Conservation (phyloP, 768 basidiomycete genomes). For the Coprinopsis cinerea region DNA sequence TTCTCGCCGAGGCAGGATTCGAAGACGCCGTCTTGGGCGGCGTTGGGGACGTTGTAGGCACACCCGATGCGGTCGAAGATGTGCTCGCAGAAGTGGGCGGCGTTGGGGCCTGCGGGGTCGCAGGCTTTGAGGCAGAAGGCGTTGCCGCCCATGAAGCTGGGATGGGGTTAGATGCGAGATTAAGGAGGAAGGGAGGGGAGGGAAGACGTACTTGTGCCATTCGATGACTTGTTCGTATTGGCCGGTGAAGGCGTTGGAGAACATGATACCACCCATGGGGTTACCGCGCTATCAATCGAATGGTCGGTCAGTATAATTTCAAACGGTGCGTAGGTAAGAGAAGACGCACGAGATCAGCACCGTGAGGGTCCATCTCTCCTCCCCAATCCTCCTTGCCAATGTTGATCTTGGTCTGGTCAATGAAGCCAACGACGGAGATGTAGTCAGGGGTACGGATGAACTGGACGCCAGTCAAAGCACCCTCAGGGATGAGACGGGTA, state of each 20-base stretch:
- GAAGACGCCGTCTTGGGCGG: slow-evolving; percentile 52
- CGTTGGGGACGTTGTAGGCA: slow-evolving; percentile 62
- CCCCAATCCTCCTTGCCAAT: slow-evolving; percentile 64
- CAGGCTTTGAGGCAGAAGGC: slow-evolving; percentile 17
- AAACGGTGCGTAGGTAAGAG: neutral
- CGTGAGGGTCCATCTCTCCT: slow-evolving; percentile 76
- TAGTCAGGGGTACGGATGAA: slow-evolving; percentile 58
- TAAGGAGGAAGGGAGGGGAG: neutral
- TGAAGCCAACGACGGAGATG: slow-evolving; percentile 30
- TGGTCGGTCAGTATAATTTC: neutral
- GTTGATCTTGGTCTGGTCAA: slow-evolving; percentile 54
- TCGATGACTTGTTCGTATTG: slow-evolving; percentile 52
- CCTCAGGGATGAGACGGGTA: slow-evolving; percentile 62
- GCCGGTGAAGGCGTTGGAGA: slow-evolving; percentile 48
- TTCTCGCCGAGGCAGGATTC: slow-evolving; percentile 57
- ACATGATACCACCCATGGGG: slow-evolving; percentile 68
- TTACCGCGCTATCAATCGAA: slow-evolving; percentile 69
- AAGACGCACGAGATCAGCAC: slow-evolving; percentile 44
- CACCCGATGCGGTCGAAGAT: slow-evolving; percentile 72
- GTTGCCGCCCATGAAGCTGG: slow-evolving; percentile 11
- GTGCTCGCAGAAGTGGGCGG: slow-evolving; percentile 58
- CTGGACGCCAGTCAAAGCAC: slow-evolving; percentile 62
- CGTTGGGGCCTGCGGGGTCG: slow-evolving; percentile 30
- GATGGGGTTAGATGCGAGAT: slow-evolving; percentile 5
- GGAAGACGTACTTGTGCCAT: slow-evolving; percentile 57